phyloP scores from a whole-genome alignment of 1,284 basidiomycete species.

The Amylostereum chailletii region DNA sequence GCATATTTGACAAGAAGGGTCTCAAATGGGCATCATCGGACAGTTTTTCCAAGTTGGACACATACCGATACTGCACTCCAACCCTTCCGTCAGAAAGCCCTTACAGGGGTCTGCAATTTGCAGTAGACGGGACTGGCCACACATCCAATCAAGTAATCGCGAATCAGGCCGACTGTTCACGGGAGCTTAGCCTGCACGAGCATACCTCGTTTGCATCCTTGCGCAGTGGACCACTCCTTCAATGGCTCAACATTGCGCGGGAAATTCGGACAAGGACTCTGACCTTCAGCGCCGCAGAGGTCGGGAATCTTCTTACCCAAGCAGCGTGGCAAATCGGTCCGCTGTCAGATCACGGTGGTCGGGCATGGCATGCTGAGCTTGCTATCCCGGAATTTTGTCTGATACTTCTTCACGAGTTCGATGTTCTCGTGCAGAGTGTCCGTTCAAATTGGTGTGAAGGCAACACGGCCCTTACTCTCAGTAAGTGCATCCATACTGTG shows the following conservation, averaged over 20 bases:
- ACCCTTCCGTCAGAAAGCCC: constrained; percentile 17
- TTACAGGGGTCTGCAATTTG: constrained; percentile 29
- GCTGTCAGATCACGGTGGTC: constrained; percentile 2
- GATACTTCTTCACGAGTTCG: constrained; percentile 24
- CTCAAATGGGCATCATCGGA: background rate
- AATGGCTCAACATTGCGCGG: constrained; percentile 41
- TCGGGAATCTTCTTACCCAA: constrained; percentile 31
- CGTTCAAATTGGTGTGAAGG: constrained; percentile 34
- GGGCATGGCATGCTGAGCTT: constrained; percentile 17
- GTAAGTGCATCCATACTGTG: constrained; percentile 9
- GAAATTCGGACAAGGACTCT: constrained; percentile 29
- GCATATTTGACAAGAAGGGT: constrained; percentile 9
- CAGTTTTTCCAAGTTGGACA: background rate
- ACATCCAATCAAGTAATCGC: constrained; percentile 34
- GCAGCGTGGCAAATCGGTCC: constrained; percentile 35
- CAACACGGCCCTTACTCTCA: constrained; percentile 26
- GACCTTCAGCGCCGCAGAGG: constrained; percentile 27
- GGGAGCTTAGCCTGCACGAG: constrained; percentile 25
- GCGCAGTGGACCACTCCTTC: constrained; percentile 32
- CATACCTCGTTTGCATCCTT: constrained; percentile 32
- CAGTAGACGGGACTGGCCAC: constrained; percentile 27
- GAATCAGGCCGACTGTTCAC: constrained; percentile 26
- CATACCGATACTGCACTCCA: constrained; percentile 23
- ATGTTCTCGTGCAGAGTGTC: constrained; percentile 14
- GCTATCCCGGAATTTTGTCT: constrained; percentile 21